Conservation (phyloP, 352 stramenopile species). For the Phytopythium ostracodes region DNA sequence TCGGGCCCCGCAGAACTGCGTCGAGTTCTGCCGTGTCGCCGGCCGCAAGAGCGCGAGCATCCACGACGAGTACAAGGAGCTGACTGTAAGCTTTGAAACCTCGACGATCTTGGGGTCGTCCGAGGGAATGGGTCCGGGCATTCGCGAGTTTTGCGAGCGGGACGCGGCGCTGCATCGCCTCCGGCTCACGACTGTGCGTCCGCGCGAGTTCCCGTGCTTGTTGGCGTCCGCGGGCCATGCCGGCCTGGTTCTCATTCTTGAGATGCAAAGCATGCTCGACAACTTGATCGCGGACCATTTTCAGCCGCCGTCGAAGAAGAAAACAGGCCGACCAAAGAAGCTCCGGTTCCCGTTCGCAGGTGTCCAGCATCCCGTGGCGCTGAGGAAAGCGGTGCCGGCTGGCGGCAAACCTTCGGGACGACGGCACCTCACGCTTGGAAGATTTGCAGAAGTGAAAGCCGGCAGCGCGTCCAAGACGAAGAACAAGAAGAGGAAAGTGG, state of each 20-base stretch:
- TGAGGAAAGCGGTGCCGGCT: neutral
- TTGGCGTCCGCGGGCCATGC: constrained; percentile 61
- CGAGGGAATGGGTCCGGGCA: constrained; percentile 34
- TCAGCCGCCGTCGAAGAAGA: constrained; percentile 44
- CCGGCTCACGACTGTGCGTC: constrained; percentile 37
- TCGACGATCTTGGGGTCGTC: constrained; percentile 36
- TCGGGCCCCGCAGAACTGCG: constrained; percentile 49
- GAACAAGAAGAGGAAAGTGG: constrained; percentile 10
- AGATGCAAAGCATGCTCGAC: constrained; percentile 60
- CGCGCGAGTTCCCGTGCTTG: constrained; percentile 53
- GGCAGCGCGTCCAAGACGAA: constrained; percentile 26
- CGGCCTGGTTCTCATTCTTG: constrained; percentile 67
- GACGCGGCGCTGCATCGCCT: constrained; percentile 76
- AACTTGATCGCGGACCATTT: constrained; percentile 51
- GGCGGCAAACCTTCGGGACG: neutral
- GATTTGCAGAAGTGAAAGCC: constrained; percentile 12
- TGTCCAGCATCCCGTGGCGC: neutral
- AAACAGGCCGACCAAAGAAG: constrained; percentile 52
- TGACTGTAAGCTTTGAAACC: constrained; percentile 47
- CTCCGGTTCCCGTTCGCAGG: constrained; percentile 1
- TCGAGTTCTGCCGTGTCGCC: constrained; percentile 65
- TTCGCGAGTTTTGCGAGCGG: constrained; percentile 68
- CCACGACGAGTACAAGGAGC: constrained; percentile 51
- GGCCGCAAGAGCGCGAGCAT: constrained; percentile 49
- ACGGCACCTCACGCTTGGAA: constrained; percentile 29